phyloP scores from a whole-genome alignment of 2,329 filamentous ascomycete genomes.

The Bertia moriformis region DNA sequence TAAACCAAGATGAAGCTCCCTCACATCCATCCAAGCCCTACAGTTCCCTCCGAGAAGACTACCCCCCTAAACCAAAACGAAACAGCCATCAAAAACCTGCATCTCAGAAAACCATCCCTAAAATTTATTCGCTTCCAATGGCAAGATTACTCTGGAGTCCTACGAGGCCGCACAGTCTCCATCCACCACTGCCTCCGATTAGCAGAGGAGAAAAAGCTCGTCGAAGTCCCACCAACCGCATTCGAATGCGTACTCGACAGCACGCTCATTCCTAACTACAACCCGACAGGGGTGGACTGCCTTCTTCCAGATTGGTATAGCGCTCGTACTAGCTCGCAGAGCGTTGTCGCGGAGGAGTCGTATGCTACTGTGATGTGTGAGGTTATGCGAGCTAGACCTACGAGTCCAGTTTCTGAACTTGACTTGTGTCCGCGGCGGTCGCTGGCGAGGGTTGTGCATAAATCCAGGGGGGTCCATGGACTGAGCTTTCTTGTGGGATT shows the following conservation, averaged over 20 bases:
- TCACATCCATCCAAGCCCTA: no score
- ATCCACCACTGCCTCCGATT: background rate
- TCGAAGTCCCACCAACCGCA: background rate
- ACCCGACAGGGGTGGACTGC: background rate
- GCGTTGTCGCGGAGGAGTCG: background rate
- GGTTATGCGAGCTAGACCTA: no score
- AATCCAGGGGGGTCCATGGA: background rate
- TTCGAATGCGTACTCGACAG: background rate
- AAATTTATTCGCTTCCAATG: background rate
- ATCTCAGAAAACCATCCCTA: no score
- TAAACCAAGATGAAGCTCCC: no score
- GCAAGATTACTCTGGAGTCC: background rate
- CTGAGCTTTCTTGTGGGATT: constrained; percentile 1
- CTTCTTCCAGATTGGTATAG: background rate
- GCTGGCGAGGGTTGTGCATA: background rate
- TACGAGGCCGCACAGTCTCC: background rate
- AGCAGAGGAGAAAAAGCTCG: background rate
- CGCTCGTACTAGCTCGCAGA: background rate
- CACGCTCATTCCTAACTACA: background rate
- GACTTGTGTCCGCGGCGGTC: background rate
- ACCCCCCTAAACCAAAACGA: no score
- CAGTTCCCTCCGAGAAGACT: no score
- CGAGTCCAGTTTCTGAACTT: no score
- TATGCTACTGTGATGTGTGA: background rate
- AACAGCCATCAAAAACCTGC: no score